Conservation (phyloP, 331 rosid genomes). For the Rhamnella rubrinervis region DNA sequence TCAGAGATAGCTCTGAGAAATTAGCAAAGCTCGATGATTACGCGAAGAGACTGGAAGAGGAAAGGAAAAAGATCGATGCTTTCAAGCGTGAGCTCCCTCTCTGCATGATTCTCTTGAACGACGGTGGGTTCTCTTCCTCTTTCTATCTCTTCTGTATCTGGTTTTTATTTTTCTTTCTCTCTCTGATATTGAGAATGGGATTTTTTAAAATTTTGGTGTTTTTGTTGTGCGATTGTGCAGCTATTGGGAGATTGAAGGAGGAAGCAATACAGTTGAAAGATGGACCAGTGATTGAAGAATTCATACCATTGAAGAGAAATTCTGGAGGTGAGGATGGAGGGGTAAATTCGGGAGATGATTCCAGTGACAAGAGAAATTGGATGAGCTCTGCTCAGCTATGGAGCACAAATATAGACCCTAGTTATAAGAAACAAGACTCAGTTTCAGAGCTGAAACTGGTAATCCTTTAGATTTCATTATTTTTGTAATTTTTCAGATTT, state of each 20-base stretch:
- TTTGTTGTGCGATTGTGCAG: slow-evolving; percentile 32
- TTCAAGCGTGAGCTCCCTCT: slow-evolving; percentile 92
- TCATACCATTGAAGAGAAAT: slow-evolving; percentile 33
- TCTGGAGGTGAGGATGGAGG: slow-evolving; percentile 26
- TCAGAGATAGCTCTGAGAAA: slow-evolving; percentile 35
- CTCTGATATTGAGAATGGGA: not conserved
- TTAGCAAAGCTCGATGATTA: slow-evolving; percentile 46
- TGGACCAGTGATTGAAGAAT: slow-evolving; percentile 36
- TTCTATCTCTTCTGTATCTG: not conserved
- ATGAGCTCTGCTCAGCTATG: slow-evolving; percentile 72
- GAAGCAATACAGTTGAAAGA: slow-evolving; percentile 41
- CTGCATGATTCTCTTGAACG: slow-evolving; percentile 58
- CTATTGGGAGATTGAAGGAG: slow-evolving; percentile 53
- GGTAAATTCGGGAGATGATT: slow-evolving; percentile 24
- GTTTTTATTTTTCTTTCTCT: not conserved
- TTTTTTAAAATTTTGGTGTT: not conserved
- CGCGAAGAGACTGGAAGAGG: slow-evolving; percentile 57
- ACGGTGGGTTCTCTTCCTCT: slow-evolving; percentile 41
- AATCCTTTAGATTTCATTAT: not conserved
- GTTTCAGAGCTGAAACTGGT: slow-evolving; percentile 33
- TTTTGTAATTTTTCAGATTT: no score
- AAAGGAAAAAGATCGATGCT: slow-evolving; percentile 60
- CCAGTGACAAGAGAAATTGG: slow-evolving; percentile 58
- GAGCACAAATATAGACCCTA: slow-evolving; percentile 40
- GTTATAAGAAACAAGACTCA: slow-evolving; percentile 18